Evolutionary conservation across 169 alveolate genomes (phyloP), one percentile per base, ranked within the genome.

Genomic region (Sarcocystis neurona): DNA sequence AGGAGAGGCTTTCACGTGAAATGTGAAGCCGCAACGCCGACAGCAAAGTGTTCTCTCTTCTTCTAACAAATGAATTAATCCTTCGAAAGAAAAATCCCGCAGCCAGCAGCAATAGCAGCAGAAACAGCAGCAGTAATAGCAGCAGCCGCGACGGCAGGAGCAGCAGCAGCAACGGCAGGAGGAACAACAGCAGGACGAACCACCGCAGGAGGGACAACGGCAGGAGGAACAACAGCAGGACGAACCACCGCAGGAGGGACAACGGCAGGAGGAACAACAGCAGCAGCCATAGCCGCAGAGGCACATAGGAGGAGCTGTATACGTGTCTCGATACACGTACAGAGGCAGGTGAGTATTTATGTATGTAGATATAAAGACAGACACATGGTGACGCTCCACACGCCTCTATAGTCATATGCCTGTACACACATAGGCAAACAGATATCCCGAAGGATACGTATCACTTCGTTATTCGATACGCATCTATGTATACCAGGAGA

Each of bases 31-130:
- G 27, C 82, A 72, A 30, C 41, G 82, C 32, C 82, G 50, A 30
- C 82, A 72, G 58, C 39, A 2, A 47, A 72, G 34, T 6, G 53
- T 15, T n/a, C 82, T 48, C 46, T 72, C 82, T 39, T 72, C 82
- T 39, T 72, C 82, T 10, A 72, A n/a, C n/a, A n/a, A n/a, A n/a
- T n/a, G n/a, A n/a, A n/a, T n/a, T n/a, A n/a, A n/a, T n/a, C n/a
- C n/a, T n/a, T n/a, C n/a, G n/a, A n/a, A n/a, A n/a, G n/a, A n/a
- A n/a, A n/a, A n/a, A n/a, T n/a, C n/a, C n/a, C n/a, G n/a, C 82
- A 0, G 82, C 82, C 56, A 23, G 82, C 3, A 72, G 53, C n/a
- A n/a, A 32, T 72, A 47, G 32, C 82, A 47, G 34, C 23, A 30
- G 46, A 23, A 32, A 68, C 12, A 63, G 18, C 8, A 6, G 30